Conservation (phyloP, 2,329 filamentous ascomycete species). For the Nemania diffusa region DNA sequence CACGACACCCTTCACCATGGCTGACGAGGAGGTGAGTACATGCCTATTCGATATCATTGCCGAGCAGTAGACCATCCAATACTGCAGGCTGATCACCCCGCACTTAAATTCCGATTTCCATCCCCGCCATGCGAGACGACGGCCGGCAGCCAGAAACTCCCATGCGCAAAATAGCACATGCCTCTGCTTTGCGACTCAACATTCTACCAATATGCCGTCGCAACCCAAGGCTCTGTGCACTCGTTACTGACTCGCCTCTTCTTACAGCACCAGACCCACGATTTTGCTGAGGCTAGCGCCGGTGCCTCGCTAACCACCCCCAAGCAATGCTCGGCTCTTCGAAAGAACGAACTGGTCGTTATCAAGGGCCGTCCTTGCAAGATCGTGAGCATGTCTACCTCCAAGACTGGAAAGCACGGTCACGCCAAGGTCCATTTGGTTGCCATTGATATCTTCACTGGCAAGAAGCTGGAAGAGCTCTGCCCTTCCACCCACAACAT, state of each 20-base stretch:
- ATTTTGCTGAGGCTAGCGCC: slow-evolving; percentile 94
- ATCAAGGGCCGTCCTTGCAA: slow-evolving; percentile 99
- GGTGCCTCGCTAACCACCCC: slow-evolving; percentile 94
- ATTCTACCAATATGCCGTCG: neutral
- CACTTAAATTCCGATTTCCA: slow-evolving; percentile 36
- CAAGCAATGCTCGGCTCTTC: slow-evolving; percentile 99
- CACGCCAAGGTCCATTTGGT: slow-evolving; percentile 99
- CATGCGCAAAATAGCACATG: slow-evolving; percentile 14
- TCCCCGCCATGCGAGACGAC: slow-evolving; percentile 30
- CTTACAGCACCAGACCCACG: slow-evolving; percentile 70
- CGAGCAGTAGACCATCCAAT: slow-evolving; percentile 12
- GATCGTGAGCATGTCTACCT: slow-evolving; percentile 99
- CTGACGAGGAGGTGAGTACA: slow-evolving; percentile 65
- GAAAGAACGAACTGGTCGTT: slow-evolving; percentile 98
- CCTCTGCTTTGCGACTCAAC: slow-evolving; percentile 10
- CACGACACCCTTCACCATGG: slow-evolving; percentile 64
- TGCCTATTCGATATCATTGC: neutral
- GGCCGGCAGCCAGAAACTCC: slow-evolving; percentile 17
- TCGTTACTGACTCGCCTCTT: slow-evolving; percentile 37
- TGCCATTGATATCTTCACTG: slow-evolving; percentile 98
- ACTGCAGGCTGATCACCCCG: slow-evolving; percentile 36
- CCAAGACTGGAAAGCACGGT: slow-evolving; percentile 99
- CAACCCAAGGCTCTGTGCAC: neutral
- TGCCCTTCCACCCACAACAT: slow-evolving; percentile 98
- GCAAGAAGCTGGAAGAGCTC: slow-evolving; percentile 99